Evolutionary conservation across 192 early-diverging fungal species (phyloP), one percentile per base, ranked within the genome.

Genomic region (Coemansia sp.): DNA sequence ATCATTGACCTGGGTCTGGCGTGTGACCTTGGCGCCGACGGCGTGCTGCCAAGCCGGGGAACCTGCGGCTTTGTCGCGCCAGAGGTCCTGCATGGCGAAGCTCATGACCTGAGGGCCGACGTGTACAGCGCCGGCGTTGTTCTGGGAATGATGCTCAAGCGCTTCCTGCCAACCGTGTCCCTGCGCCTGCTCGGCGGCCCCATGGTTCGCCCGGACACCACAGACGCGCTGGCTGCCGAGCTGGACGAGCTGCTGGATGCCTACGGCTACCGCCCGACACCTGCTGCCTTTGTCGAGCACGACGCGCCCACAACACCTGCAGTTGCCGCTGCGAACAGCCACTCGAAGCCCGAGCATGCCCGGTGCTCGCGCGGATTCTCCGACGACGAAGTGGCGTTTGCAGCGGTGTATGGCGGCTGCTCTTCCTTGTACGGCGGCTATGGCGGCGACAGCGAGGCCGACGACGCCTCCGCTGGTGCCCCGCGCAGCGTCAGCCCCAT

Each of bases 1-100:
- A 76, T 92, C 51, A 92, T 92, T 28, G 91, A 92, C 68, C 91
- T 89, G 78, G 91, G 91, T 6, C 79, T 92, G 18, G 88, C 91
- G 5, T 85, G 87, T 28, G 69, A 81, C 34, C 68, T 80, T 29
- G 30, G 57, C 3, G 48, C 54, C 0, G 56, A 60, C 3, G 59
- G 75, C 12, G 56, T 65, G 45, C 85, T 87, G 34, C 77, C 85
- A 5, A 87, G 88, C 50, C 83, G 90, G 29, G 91, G 91, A 1
- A 93, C 91, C 5, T 80, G 83, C 32, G 91, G 91, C 4, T 93
- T 90, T 80, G 85, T 93, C 60, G 88, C 91, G 28, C 88, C 88
- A 7, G 87, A 89, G 61, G 62, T 88, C 7, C 66, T 88, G 8
- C 8, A 75, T 2, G 83, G 73, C 22, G 25, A 52, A 1, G 73